Percentiles rank a stretch among this genome's conserved stretches.
Evolutionary conservation across 805 yeast species (phyloP).

Genomic region (Tetrapisispora arboricola): DNA sequence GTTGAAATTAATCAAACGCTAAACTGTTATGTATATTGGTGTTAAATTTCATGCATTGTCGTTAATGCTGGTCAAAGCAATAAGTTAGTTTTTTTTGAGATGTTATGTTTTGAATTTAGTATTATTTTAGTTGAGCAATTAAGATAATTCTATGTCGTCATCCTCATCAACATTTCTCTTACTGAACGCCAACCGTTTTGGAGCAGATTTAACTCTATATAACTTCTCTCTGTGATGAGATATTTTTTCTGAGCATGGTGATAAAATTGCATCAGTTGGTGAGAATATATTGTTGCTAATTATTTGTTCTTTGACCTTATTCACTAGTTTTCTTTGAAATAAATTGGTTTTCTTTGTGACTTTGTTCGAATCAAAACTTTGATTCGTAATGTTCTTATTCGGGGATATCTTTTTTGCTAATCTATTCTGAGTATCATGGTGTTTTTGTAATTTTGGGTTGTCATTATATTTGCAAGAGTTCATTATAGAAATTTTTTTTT

Average conservation of each 20-base stretch:
- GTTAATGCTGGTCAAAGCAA: background rate
- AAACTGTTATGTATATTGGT: background rate
- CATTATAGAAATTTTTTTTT: background rate
- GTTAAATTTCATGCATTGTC: background rate
- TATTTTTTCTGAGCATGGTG: conserved; percentile 50
- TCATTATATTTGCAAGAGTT: background rate
- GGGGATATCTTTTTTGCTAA: background rate
- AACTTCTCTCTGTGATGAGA: conserved; percentile 34
- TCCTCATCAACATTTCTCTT: conserved; percentile 1
- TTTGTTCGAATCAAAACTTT: background rate
- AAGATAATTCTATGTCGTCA: conserved; percentile 1
- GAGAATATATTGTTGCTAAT: conserved; percentile 32
- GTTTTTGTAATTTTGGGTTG: background rate
- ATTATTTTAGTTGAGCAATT: background rate
- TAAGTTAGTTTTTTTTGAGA: background rate
- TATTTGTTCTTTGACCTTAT: background rate
- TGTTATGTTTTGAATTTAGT: background rate
- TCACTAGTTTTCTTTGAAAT: background rate
- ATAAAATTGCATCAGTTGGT: conserved; percentile 48
- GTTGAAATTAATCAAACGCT: background rate
- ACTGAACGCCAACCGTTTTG: conserved; percentile 10
- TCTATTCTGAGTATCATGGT: background rate
- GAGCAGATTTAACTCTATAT: conserved; percentile 11
- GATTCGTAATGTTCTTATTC: too few species aligned
- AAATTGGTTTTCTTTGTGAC: background rate